Base-by-base conservation (phyloP, 345 rosid species). In the Populus davidiana region DNA sequence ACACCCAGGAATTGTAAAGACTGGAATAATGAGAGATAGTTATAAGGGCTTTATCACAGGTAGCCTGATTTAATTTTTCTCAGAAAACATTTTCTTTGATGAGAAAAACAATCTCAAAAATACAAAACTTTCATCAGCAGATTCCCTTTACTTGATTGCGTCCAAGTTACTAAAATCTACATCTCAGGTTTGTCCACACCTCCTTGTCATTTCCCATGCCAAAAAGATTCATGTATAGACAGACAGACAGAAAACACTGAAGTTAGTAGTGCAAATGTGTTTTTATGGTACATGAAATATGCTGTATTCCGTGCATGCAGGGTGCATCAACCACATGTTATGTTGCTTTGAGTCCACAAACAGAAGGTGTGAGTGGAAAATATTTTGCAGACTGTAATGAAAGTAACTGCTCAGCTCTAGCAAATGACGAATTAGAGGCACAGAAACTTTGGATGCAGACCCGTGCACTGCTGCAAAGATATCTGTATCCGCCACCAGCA, bases 311-410 rank as follows among this genome's bases (percentile, higher is more conserved):
- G 47, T 41, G 47, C 47, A 20, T 80, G 82, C 88, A 94, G 97
- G 99, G 99, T 8, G 98, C 99, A 80, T 85, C 99, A 12, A 95
- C 99, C 35, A 93, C 97, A 71, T 95, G 99, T 83, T 92, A 95
- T 68, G 94, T 88, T 31, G 97, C 98, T 38, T 70, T 95, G 83
- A 95, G 93, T 81, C 91, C 90, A 68, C 79, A 89, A 69, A 39
- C 73, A 73, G 87, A 85, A 73, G 92, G 91, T 10, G 78, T 82
- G 49, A 88, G 86, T 70, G 98, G 99, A 38, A 91, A 86, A 68
- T 95, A 93, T 81, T 95, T 95, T 79, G 89, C 91, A 75, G 99
- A 95, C 80, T 95, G 97, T 77, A 95, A 95, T 44, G 98, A 92
- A 49, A 85, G 85, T 16, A 82, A 64, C 75, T 90, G 91, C 82